phyloP scores from a whole-genome alignment of 179 eudicot species.

The Heliamphora pulchella region DNA sequence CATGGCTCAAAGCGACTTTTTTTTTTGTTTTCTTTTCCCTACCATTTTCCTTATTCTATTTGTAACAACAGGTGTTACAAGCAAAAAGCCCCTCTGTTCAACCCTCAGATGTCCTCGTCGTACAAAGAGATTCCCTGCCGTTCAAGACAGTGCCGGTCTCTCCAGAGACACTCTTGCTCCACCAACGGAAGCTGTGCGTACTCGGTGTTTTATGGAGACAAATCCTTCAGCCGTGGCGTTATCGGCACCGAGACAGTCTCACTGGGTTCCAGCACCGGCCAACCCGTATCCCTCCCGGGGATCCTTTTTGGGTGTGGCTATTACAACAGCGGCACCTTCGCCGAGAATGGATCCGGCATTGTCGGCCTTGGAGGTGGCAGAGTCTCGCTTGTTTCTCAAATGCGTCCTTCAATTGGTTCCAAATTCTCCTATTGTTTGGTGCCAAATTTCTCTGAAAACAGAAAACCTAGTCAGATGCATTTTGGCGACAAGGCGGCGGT shows the following conservation, averaged over 20 bases:
- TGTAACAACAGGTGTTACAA: conserved; percentile 28
- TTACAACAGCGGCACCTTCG: conserved; percentile 14
- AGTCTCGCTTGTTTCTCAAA: conserved; percentile 22
- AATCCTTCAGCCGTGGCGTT: conserved; percentile 7
- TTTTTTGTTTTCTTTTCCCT: too few species aligned
- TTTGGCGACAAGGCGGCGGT: conserved; percentile 36
- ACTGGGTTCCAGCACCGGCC: conserved; percentile 6
- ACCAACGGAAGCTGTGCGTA: conserved; percentile 13
- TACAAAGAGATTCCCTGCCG: conserved; percentile 29
- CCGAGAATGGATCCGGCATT: conserved; percentile 9
- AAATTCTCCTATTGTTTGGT: conserved; percentile 31
- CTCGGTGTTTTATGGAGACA: conserved; percentile 11
- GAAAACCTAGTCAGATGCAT: conserved; percentile 35
- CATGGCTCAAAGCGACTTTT: too few species aligned
- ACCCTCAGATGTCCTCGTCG: conserved; percentile 35
- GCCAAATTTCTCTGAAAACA: not conserved
- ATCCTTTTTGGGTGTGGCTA: conserved; percentile 27
- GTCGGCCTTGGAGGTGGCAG: conserved; percentile 25
- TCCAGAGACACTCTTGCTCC: too few species aligned
- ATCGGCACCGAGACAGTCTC: conserved; percentile 22
- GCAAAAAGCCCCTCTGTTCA: conserved; percentile 31
- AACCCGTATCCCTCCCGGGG: not conserved
- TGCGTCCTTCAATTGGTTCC: not conserved
- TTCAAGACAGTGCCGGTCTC: too few species aligned
- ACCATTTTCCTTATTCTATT: too few species aligned